Evolutionary conservation across 1,139 yeast species (phyloP).

Genomic region (Blastobotrys arbuscula): DNA sequence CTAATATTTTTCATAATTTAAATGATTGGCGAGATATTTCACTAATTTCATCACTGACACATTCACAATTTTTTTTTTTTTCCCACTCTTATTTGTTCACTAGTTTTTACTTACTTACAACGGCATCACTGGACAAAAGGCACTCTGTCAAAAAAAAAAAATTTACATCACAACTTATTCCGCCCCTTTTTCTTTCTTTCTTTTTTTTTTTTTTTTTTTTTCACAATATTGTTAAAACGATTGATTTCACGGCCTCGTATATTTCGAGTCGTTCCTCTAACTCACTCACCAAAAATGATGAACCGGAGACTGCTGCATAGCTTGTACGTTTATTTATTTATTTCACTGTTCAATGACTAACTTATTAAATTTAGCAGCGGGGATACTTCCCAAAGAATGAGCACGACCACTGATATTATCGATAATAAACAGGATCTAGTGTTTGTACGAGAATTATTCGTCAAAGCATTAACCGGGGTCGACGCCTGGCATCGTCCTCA

Average conservation of each 20-base stretch:
- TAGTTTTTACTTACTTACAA: too few species aligned
- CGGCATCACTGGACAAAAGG: too few species aligned
- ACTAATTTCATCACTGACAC: too few species aligned
- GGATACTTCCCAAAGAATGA: background rate
- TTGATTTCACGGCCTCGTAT: background rate
- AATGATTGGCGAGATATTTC: too few species aligned
- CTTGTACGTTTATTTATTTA: constrained; percentile 2
- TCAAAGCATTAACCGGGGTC: constrained; percentile 62
- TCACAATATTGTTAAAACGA: constrained; percentile 1
- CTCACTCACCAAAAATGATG: background rate
- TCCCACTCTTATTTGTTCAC: too few species aligned
- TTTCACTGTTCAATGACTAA: background rate
- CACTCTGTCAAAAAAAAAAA: background rate
- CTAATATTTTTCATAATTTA: too few species aligned
- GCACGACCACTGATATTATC: background rate
- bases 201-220: background rate
- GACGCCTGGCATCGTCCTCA: constrained; percentile 73
- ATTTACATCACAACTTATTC: background rate
- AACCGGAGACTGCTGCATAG: constrained; percentile 2
- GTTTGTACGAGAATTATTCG: constrained; percentile 51
- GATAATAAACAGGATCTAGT: constrained; percentile 42
- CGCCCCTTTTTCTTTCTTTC: background rate
- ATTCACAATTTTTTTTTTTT: too few species aligned
- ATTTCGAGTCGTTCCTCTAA: background rate
- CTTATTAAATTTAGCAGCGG: background rate